These are phyloP conservation scores for Phytophthora ramorum DNA, from an alignment of 352 stramenopile genomes.

Conservation along the genomic window DNA sequence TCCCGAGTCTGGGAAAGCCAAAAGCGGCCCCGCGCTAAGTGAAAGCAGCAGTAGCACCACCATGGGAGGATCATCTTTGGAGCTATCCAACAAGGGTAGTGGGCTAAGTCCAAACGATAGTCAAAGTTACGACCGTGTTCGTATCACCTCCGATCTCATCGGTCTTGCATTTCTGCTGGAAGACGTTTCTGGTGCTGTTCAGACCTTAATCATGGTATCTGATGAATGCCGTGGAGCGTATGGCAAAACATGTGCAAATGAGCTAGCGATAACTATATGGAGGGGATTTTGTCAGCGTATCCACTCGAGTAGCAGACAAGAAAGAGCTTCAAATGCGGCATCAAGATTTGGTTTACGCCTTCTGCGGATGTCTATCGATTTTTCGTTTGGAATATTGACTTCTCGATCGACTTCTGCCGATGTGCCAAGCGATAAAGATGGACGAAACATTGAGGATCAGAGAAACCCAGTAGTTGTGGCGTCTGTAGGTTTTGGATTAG, in stretches of 20 bases:
- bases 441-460: background rate
- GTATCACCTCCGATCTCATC: slow-evolving; percentile 41
- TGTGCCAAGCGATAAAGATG: slow-evolving; percentile 10
- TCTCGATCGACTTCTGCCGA: slow-evolving; percentile 13
- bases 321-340: slow-evolving; percentile 2
- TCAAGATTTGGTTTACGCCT: slow-evolving; percentile 54
- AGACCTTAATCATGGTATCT: slow-evolving; percentile 37
- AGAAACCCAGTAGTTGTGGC: slow-evolving; percentile 18
- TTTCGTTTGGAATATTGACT: slow-evolving; percentile 52
- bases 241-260: slow-evolving; percentile 6
- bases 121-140: background rate
- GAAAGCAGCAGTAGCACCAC: slow-evolving; percentile 30
- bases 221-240: slow-evolving; percentile 15
- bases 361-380: slow-evolving; percentile 56
- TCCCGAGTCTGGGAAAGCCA: slow-evolving; percentile 2
- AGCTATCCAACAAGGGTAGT: background rate
- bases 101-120: background rate
- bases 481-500: slow-evolving; percentile 41
- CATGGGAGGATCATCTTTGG: slow-evolving; percentile 16
- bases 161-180: slow-evolving; percentile 58
- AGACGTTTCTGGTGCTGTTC: slow-evolving; percentile 51
- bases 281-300: slow-evolving; percentile 54
- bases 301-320: slow-evolving; percentile 5
- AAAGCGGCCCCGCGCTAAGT: slow-evolving; percentile 1
- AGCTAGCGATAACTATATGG: slow-evolving; percentile 42